A percentile compares a stretch with the other conserved stretches of the same genome.
These are phyloP conservation scores for Phaeosphaeria sp. DNA, from an alignment of 2,329 filamentous ascomycete genomes.

Conservation along the genomic window DNA sequence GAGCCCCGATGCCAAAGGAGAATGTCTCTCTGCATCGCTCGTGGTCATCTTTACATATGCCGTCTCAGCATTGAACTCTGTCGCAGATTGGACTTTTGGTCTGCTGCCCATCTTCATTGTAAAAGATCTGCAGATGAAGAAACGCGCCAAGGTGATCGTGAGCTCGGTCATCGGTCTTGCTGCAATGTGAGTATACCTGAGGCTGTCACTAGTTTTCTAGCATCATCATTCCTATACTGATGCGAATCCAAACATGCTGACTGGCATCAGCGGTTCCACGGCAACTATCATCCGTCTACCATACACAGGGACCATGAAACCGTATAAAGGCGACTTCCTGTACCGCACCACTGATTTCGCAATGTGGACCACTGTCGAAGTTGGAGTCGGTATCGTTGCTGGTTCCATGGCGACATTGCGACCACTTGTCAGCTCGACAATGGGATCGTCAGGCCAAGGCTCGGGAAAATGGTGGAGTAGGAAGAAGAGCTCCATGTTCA, in stretches of 20 bases:
- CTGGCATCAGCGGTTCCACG: constrained; percentile 46
- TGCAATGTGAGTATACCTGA: constrained; percentile 33
- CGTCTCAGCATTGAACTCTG: constrained; percentile 33
- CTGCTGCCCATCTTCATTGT: constrained; percentile 57
- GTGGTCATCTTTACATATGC: constrained; percentile 60
- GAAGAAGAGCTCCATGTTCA: constrained; percentile 15
- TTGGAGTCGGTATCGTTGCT: constrained; percentile 36
- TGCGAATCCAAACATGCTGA: constrained; percentile 8
- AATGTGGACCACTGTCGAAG: constrained; percentile 39
- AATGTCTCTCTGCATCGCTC: constrained; percentile 51
- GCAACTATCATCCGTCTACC: constrained; percentile 39
- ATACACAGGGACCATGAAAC: constrained; percentile 32
- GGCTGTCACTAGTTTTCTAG: neutral
- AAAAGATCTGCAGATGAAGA: constrained; percentile 62
- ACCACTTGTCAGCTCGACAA: constrained; percentile 25
- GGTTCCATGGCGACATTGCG: constrained; percentile 37
- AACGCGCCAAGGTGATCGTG: constrained; percentile 59
- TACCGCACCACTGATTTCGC: constrained; percentile 40
- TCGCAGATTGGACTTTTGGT: constrained; percentile 40
- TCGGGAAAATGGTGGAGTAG: constrained; percentile 4
- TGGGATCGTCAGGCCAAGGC: neutral
- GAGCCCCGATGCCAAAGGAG: constrained; percentile 44
- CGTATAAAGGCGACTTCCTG: constrained; percentile 40
- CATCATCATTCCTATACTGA: neutral
- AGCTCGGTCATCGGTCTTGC: constrained; percentile 60